Conservation (phyloP, 2,329 filamentous ascomycete species). For the Cytospora leucostoma region DNA sequence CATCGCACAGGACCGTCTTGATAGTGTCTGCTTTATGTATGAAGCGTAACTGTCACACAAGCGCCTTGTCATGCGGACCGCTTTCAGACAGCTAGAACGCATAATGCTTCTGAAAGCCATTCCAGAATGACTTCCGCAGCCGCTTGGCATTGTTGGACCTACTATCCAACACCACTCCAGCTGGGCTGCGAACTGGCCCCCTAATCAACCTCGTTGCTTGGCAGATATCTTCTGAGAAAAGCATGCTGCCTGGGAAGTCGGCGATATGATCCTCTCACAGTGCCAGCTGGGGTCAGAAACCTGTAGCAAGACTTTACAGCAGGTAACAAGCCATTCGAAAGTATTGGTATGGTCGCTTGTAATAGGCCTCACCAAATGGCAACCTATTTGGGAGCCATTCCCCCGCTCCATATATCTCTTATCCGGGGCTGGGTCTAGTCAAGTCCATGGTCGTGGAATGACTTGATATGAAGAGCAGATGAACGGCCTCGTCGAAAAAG, state of each 20-base stretch:
- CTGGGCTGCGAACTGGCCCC: not conserved
- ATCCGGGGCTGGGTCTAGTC: not conserved
- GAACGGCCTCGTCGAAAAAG: not conserved
- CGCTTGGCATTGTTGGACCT: not conserved
- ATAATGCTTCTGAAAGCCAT: not conserved
- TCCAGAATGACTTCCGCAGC: not conserved
- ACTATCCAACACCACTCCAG: not conserved
- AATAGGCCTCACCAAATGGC: not conserved
- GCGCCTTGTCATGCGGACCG: constrained; percentile 5
- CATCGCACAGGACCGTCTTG: constrained; percentile 8
- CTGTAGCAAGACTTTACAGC: not conserved
- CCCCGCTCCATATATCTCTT: not conserved
- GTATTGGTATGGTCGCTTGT: not conserved
- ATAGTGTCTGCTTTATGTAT: constrained; percentile 1
- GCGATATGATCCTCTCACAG: not conserved
- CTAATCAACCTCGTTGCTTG: not conserved
- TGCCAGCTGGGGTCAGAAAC: not conserved
- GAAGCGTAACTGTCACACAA: constrained; percentile 1
- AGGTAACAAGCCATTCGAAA: not conserved
- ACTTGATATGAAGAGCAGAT: not conserved
- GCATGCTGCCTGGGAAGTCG: not conserved
- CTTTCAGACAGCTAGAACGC: not conserved
- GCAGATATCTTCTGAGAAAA: not conserved
- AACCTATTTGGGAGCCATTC: not conserved
- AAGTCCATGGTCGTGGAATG: not conserved